Conservation (phyloP, 257 asterid genomes). For the Anisodus tanguticus region DNA sequence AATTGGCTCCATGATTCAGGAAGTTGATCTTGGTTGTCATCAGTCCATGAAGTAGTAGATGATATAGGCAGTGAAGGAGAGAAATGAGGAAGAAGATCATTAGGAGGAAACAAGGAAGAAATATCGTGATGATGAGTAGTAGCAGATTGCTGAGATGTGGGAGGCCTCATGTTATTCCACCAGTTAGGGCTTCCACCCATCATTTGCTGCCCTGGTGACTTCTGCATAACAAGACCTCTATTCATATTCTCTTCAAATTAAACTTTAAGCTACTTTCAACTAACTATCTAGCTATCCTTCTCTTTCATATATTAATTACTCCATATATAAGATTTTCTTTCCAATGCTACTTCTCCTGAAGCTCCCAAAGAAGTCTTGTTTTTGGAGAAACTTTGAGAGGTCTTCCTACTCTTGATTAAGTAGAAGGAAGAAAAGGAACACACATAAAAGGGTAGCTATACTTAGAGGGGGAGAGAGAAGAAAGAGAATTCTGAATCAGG, state of each 20-base stretch:
- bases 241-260: constrained; percentile 44
- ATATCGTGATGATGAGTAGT: constrained; percentile 15
- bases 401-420: constrained; percentile 59
- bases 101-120: constrained; percentile 41
- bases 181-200: constrained; percentile 62
- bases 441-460: background rate
- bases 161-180: constrained; percentile 61
- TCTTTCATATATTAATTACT: constrained; percentile 26
- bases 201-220: constrained; percentile 67
- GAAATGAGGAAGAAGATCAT: constrained; percentile 38
- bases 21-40: constrained; percentile 51
- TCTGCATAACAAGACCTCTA: constrained; percentile 55
- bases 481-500: constrained; percentile 40
- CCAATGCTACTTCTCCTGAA: constrained; percentile 50
- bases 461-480: constrained; percentile 23
- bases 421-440: constrained; percentile 36
- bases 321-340: constrained; percentile 29
- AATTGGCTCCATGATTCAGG: constrained; percentile 79
- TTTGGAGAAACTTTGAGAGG: constrained; percentile 54
- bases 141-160: constrained; percentile 25
- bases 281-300: constrained; percentile 29
- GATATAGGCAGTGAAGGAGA: constrained; percentile 36
- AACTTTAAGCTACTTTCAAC: constrained; percentile 25
- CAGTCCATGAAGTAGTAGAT: constrained; percentile 45
- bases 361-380: constrained; percentile 39